Evolutionary conservation across 202 grass and related monocot species (phyloP), one percentile per base, ranked within the genome.

Genomic region (Brachypodium distachyon): DNA sequence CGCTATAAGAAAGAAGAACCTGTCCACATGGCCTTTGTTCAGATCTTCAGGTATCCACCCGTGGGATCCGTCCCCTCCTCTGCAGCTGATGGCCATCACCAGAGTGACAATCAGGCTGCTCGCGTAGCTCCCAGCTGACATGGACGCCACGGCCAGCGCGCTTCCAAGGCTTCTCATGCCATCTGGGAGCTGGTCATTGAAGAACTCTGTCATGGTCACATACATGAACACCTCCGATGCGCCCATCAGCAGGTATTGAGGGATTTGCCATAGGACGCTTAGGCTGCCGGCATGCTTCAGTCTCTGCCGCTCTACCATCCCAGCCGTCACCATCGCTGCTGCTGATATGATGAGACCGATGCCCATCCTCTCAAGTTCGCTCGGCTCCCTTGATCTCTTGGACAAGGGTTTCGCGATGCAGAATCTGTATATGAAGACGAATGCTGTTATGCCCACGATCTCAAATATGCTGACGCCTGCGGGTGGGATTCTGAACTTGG

Each of bases 151-250:
- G 36, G 80, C 76, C 5, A 93, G 78, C 1, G 90, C 88, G 42
- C 90, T 93, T 4, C 90, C 90, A 8, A 93, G 85, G 83, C 90
- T 93, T 49, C 67, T 76, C 4, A 93, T 68, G 26, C 87, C 84
- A 17, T 93, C 81, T 1, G 90, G 90, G 2, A 88, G 83, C 78
- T 90, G 83, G 12, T 76, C 73, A 41, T 86, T 93, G 72, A 93
- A 93, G 76, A 93, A 93, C 12, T 93, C 90, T 9, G 85, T 85
- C 77, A 90, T 88, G 4, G 87, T 85, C 3, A 93, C 90, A 7
- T 93, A 93, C 90, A 93, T 93, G 81, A 90, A 93, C 28, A 90
- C 90, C 61, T 93, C 90, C 2, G 90, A 93, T 4, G 84, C 87
- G 1, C 90, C 90, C 23, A 93, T 90, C 10, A 93, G 32, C 9